These are phyloP conservation scores for Spiromastix sp. DNA, from an alignment of 2,329 filamentous ascomycete genomes.

Conservation along the genomic window DNA sequence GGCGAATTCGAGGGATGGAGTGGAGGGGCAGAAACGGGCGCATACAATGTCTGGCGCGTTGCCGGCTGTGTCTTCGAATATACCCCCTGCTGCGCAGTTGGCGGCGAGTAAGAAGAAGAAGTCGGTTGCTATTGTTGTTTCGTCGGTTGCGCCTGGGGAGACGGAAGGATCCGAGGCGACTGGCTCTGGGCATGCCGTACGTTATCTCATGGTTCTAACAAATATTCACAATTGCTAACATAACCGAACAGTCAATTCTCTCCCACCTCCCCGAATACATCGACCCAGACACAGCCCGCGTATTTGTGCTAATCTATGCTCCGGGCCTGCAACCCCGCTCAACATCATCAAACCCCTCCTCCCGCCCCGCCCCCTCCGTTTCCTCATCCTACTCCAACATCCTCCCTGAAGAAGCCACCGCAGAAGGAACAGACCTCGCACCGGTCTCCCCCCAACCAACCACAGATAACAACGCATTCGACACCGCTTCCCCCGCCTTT, in stretches of 20 bases:
- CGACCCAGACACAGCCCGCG: conserved; percentile 60
- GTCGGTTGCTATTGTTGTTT: conserved; percentile 81
- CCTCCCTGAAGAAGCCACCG: conserved; percentile 53
- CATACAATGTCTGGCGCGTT: conserved; percentile 21
- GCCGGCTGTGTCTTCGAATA: conserved; percentile 18
- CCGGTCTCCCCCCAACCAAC: conserved; percentile 36
- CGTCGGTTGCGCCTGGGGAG: conserved; percentile 57
- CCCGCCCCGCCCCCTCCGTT: conserved; percentile 53
- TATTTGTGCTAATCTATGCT: conserved; percentile 85
- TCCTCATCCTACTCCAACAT: conserved; percentile 85
- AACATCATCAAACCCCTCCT: conserved; percentile 24
- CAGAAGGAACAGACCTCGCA: conserved; percentile 44
- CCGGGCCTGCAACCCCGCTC: conserved; percentile 60
- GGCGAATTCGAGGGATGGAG: conserved; percentile 53
- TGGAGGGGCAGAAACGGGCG: conserved; percentile 8
- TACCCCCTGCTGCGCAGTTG: conserved; percentile 22
- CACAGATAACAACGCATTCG: conserved; percentile 24
- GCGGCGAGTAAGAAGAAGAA: conserved; percentile 46
- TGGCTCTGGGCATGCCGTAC: conserved; percentile 68
- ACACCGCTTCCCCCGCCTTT: conserved; percentile 53
- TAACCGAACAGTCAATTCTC: conserved; percentile 59
- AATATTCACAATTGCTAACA: conserved; percentile 5
- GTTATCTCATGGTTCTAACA: conserved; percentile 23
- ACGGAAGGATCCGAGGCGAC: conserved; percentile 23
- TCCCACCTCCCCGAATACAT: conserved; percentile 75